These are phyloP conservation scores for Dissoconium aciculare DNA, from an alignment of 2,329 filamentous ascomycete genomes.

Conservation along the genomic window DNA sequence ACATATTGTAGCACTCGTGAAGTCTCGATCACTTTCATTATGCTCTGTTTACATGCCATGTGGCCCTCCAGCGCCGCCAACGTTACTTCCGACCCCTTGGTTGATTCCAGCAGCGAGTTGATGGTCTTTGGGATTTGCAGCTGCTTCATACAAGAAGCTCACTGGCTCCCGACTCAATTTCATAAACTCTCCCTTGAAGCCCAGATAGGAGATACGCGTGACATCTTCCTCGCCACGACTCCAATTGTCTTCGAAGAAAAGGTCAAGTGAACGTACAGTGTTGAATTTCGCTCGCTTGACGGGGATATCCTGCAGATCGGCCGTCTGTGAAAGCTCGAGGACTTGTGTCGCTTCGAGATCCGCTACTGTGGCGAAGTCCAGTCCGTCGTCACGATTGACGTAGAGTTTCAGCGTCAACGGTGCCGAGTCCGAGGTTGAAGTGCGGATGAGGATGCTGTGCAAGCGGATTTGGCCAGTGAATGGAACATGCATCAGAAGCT, in stretches of 20 bases:
- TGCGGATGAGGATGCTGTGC: constrained; percentile 74
- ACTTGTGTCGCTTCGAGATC: constrained; percentile 49
- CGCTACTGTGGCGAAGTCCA: constrained; percentile 68
- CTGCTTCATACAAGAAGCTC: constrained; percentile 84
- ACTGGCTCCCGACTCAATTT: constrained; percentile 66
- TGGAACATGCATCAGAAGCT: constrained; percentile 86
- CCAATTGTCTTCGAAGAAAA: constrained; percentile 92
- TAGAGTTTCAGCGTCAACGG: constrained; percentile 77
- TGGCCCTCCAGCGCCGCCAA: constrained; percentile 21
- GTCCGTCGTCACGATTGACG: constrained; percentile 68
- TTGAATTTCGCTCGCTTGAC: constrained; percentile 82
- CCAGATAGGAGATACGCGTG: constrained; percentile 66
- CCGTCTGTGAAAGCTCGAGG: constrained; percentile 60
- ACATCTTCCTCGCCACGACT: constrained; percentile 60
- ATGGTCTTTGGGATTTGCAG: constrained; percentile 83
- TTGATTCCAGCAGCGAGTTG: constrained; percentile 32
- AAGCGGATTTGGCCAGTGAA: constrained; percentile 92
- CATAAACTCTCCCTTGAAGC: constrained; percentile 92
- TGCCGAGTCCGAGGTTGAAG: constrained; percentile 52
- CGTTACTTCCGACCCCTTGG: constrained; percentile 19
- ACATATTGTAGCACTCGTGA: too few species aligned
- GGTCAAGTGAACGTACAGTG: constrained; percentile 61
- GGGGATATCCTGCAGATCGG: constrained; percentile 72
- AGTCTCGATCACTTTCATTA: too few species aligned
- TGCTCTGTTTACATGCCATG: constrained; percentile 1